A percentile compares a stretch with the other conserved stretches of the same genome.
Conservation (phyloP, 805 yeast genomes). For the Wickerhamiella slavikovae region DNA sequence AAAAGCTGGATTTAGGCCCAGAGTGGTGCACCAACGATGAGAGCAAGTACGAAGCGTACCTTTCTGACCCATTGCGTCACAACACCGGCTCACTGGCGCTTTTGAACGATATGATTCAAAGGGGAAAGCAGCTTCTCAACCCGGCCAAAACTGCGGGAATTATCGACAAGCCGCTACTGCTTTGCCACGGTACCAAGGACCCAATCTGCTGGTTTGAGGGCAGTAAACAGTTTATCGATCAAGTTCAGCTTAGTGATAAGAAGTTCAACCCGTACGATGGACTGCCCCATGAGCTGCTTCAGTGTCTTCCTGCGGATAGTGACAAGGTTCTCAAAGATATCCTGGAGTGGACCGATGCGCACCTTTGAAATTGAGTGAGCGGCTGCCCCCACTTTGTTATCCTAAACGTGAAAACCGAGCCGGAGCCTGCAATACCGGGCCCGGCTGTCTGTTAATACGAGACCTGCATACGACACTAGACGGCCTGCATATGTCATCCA, state of each 20-base stretch:
- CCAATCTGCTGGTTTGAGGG: slow-evolving; percentile 8
- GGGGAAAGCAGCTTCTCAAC: slow-evolving; percentile 17
- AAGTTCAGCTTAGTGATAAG: slow-evolving; percentile 8
- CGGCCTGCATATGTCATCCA: too few species aligned
- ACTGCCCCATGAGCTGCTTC: slow-evolving; percentile 12
- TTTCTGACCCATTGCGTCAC: slow-evolving; percentile 14
- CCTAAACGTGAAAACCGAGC: too few species aligned
- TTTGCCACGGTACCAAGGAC: slow-evolving; percentile 22
- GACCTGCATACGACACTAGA: too few species aligned
- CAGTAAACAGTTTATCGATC: slow-evolving; percentile 5
- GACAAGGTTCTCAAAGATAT: slow-evolving; percentile 6
- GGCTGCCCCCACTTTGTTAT: too few species aligned
- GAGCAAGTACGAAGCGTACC: slow-evolving; percentile 8
- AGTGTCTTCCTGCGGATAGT: slow-evolving; percentile 6
- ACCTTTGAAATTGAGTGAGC: too few species aligned
- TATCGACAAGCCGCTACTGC: slow-evolving; percentile 17
- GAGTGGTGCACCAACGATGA: slow-evolving; percentile 14
- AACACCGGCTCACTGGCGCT: slow-evolving; percentile 14
- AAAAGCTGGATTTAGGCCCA: slow-evolving; percentile 10
- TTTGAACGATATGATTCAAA: slow-evolving; percentile 17
- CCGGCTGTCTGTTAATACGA: too few species aligned
- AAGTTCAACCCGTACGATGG: slow-evolving; percentile 8
- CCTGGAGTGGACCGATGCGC: slow-evolving; percentile 9
- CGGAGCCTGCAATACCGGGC: too few species aligned
- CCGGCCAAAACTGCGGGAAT: slow-evolving; percentile 13